Evolutionary conservation across 805 yeast species (phyloP).

Genomic region (Cyberlindnera euphorbiiphila): DNA sequence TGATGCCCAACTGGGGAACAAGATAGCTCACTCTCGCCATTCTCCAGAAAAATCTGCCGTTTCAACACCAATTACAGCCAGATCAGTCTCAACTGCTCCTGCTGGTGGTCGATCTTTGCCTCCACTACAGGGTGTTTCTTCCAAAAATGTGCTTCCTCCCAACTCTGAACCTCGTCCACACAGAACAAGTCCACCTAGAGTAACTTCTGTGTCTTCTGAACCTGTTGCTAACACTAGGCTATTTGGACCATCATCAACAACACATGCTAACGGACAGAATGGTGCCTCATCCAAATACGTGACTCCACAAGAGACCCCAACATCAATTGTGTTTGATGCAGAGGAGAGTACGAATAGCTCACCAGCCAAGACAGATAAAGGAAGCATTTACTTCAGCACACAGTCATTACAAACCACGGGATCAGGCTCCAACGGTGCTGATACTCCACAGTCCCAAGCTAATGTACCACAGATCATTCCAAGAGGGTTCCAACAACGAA

Average conservation of each 20-base stretch:
- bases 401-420: slow-evolving; percentile 8
- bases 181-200: no score
- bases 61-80: neutral
- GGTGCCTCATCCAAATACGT: no score
- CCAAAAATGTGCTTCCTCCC: no score
- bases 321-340: slow-evolving; percentile 1
- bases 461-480: no score
- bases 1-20: slow-evolving; percentile 18
- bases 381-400: slow-evolving; percentile 15
- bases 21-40: neutral
- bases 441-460: neutral
- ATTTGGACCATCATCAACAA: no score
- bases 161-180: no score
- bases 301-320: slow-evolving; percentile 5
- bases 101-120: no score
- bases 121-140: no score
- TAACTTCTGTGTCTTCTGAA: no score
- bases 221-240: no score
- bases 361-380: slow-evolving; percentile 1
- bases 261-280: no score
- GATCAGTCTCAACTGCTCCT: neutral
- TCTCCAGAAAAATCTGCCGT: neutral
- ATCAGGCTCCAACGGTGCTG: neutral
- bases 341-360: neutral
- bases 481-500: no score